These are phyloP conservation scores for Acephala macrosclerotiorum DNA, from an alignment of 2,329 filamentous ascomycete species.

Conservation along the genomic window DNA sequence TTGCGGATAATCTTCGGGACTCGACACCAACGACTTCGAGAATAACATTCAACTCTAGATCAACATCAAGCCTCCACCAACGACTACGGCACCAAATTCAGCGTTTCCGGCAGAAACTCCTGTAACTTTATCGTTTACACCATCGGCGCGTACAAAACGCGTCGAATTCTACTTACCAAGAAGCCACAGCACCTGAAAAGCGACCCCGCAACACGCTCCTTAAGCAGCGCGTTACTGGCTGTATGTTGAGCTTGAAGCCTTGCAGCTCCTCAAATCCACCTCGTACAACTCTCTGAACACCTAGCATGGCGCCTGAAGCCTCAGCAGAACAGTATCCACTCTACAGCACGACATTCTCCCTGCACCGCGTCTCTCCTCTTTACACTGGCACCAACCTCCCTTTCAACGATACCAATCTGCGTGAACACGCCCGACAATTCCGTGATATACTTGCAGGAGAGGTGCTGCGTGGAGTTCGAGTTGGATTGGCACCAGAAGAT, in stretches of 20 bases:
- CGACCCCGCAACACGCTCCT: constrained; percentile 10
- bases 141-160: neutral
- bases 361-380: constrained; percentile 55
- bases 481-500: constrained; percentile 48
- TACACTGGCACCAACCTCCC: constrained; percentile 47
- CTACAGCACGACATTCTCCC: constrained; percentile 52
- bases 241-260: neutral
- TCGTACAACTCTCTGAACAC: neutral
- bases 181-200: neutral
- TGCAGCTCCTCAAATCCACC: neutral
- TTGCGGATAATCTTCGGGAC: neutral
- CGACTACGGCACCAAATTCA: neutral
- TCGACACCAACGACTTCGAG: neutral
- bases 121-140: neutral
- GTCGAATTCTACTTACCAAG: neutral
- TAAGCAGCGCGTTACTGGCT: neutral
- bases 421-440: constrained; percentile 49
- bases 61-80: neutral
- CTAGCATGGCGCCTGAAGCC: constrained; percentile 29
- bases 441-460: constrained; percentile 54
- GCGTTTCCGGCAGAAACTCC: too few species aligned
- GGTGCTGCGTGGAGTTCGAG: constrained; percentile 52
- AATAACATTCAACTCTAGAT: neutral
- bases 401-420: constrained; percentile 45
- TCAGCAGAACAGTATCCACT: constrained; percentile 47